A percentile compares a stretch with the other conserved stretches of the same genome.
These are phyloP conservation scores for Sicyos baderoa DNA, from an alignment of 306 rosid species.

Conservation along the genomic window DNA sequence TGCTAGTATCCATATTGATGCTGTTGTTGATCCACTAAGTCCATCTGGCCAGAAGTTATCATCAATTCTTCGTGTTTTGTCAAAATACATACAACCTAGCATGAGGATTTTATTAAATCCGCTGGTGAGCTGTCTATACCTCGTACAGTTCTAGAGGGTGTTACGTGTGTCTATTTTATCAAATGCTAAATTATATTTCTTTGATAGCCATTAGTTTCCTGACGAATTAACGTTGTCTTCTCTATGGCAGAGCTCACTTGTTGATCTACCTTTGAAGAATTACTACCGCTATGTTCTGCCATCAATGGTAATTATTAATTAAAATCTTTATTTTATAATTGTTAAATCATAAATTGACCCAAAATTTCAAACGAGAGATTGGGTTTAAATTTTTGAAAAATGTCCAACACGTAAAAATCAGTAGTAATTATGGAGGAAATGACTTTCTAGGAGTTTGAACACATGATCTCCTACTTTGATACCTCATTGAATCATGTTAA, in stretches of 20 bases:
- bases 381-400: no score
- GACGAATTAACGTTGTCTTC: conserved; percentile 25
- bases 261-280: conserved; percentile 92
- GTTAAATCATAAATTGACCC: no score
- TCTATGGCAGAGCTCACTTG: conserved; percentile 87
- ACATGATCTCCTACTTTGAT: no score
- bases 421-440: no score
- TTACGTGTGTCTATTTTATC: not conserved
- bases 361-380: no score
- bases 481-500: no score
- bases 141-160: not conserved
- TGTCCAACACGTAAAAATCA: no score
- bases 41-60: conserved; percentile 84
- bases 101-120: conserved; percentile 95
- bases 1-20: conserved; percentile 83
- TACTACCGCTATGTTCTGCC: conserved; percentile 96
- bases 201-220: conserved; percentile 3
- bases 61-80: conserved; percentile 68
- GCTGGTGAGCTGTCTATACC: conserved; percentile 49
- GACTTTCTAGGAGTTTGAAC: no score
- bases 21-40: conserved; percentile 89
- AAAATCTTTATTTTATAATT: not conserved
- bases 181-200: not conserved
- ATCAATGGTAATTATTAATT: conserved; percentile 67
- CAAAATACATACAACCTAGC: conserved; percentile 81